These are phyloP conservation scores for Purpureocillium takamizusanense DNA, from an alignment of 2,329 filamentous ascomycete genomes.

Conservation along the genomic window DNA sequence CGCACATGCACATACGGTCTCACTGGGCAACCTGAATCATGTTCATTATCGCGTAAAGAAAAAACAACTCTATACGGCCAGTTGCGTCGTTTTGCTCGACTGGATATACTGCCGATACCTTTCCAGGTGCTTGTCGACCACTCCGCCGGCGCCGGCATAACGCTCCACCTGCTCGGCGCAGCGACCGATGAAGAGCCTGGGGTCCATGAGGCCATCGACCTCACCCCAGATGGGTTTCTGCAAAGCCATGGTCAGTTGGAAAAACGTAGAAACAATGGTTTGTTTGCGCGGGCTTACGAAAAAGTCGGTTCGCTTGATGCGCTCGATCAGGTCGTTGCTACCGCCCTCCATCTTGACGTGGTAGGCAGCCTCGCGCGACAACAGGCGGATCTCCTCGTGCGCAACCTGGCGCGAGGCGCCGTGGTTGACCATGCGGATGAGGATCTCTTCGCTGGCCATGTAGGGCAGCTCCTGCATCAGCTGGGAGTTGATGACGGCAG, in stretches of 20 bases:
- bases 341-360: conserved; percentile 53
- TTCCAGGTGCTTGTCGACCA: conserved; percentile 26
- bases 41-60: too few relatives aligned
- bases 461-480: conserved; percentile 76
- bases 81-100: conserved; percentile 3
- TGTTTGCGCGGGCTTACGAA: conserved; percentile 36
- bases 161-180: conserved; percentile 34
- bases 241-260: too few relatives aligned
- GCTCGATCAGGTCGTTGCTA: conserved; percentile 71
- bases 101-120: conserved; percentile 27
- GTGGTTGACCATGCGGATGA: conserved; percentile 67
- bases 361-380: conserved; percentile 65
- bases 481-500: conserved; percentile 57
- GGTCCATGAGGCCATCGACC: conserved; percentile 57
- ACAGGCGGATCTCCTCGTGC: conserved; percentile 78
- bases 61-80: not conserved
- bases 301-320: conserved; percentile 64
- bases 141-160: conserved; percentile 30
- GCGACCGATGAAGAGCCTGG: conserved; percentile 42
- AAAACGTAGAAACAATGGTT: not conserved
- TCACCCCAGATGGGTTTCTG: conserved; percentile 55
- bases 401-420: conserved; percentile 70
- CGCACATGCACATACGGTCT: too few relatives aligned
- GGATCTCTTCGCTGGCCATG: conserved; percentile 62
- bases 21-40: too few relatives aligned